Evolutionary conservation across 805 yeast genomes (phyloP).

Genomic region (Yamadazyma tumulicola): DNA sequence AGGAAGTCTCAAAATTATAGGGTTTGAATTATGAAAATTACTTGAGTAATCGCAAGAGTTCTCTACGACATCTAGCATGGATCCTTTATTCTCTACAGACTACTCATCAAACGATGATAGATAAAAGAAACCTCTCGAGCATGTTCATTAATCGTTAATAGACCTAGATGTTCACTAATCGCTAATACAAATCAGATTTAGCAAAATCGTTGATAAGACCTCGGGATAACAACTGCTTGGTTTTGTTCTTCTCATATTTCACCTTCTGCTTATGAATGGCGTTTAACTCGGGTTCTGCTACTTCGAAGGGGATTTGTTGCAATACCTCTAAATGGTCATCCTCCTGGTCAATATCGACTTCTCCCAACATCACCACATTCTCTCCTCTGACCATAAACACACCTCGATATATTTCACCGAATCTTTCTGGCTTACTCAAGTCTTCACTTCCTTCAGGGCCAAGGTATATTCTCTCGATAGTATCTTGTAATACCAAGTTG

Average conservation of each 20-base stretch:
- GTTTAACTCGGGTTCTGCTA: slow-evolving; percentile 50
- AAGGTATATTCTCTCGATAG: slow-evolving; percentile 78
- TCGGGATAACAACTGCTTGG: slow-evolving; percentile 46
- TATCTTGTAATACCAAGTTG: slow-evolving; percentile 87
- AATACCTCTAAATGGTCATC: slow-evolving; percentile 61
- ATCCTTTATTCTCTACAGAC: background rate
- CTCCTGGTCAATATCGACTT: slow-evolving; percentile 83
- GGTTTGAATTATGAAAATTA: background rate
- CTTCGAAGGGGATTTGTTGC: slow-evolving; percentile 56
- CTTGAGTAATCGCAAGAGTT: background rate
- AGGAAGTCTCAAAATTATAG: slow-evolving; percentile 25
- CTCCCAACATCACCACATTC: slow-evolving; percentile 91
- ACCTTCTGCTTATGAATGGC: slow-evolving; percentile 28
- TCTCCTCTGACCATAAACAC: slow-evolving; percentile 92
- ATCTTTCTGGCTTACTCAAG: slow-evolving; percentile 34
- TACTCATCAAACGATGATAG: too few species aligned
- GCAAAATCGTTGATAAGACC: slow-evolving; percentile 59
- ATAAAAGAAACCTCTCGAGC: too few species aligned
- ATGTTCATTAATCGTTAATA: too few species aligned
- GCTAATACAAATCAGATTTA: slow-evolving; percentile 51
- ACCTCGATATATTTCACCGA: slow-evolving; percentile 76
- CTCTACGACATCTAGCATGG: too few species aligned
- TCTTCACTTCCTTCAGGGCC: slow-evolving; percentile 34
- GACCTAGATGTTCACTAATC: too few species aligned
- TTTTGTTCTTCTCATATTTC: slow-evolving; percentile 40